Evolutionary conservation across 2,329 filamentous ascomycete genomes (phyloP), one percentile per base, ranked within the genome.

Genomic region (Aspergillus sp.): DNA sequence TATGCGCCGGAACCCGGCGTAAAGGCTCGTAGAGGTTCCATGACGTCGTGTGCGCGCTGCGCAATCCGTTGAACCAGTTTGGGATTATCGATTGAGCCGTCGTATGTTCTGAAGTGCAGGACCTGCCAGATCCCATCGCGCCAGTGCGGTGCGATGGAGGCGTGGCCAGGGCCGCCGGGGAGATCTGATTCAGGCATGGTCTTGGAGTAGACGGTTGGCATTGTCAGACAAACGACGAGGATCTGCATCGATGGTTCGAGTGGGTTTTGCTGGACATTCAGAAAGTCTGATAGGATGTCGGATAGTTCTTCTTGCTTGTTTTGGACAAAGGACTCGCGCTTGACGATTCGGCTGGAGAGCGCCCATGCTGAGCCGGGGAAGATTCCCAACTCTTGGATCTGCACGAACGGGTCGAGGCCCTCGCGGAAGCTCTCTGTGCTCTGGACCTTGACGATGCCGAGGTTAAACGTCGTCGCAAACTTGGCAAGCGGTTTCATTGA

Each of bases 71-170:
- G 19, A 9, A 68, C 55, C 19, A 61, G 30, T n/a, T 54, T 53
- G 1, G 64, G 62, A 17, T 63, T 43, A 17, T 49, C 60, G n/a
- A 54, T 60, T 43, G 30, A 50, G 31, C 59, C 45, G 25, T 59
- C 59, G 41, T 54, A 57, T 45, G 38, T 19, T n/a, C 59, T 52
- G 4, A 48, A 55, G 46, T 61, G 54, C 15, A 66, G 58, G 8
- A 68, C 59, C 51, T 69, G 67, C 67, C 67, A 69, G 11, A 68
- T 51, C 3, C 58, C 58, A 11, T 65, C 53, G 48, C 67, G 60
- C 67, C 67, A 69, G 23, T 61, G 59, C 22, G 67, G 67, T 19
- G 65, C 63, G n/a, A 68, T 59, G 0, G 67, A 66, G 19, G 67
- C 45, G 7, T 63, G 64, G 3, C 66, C 66, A 5, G 64, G 66